Evolutionary conservation across 768 basidiomycete genomes (phyloP).

Genomic region (Coprinopsis sp.): DNA sequence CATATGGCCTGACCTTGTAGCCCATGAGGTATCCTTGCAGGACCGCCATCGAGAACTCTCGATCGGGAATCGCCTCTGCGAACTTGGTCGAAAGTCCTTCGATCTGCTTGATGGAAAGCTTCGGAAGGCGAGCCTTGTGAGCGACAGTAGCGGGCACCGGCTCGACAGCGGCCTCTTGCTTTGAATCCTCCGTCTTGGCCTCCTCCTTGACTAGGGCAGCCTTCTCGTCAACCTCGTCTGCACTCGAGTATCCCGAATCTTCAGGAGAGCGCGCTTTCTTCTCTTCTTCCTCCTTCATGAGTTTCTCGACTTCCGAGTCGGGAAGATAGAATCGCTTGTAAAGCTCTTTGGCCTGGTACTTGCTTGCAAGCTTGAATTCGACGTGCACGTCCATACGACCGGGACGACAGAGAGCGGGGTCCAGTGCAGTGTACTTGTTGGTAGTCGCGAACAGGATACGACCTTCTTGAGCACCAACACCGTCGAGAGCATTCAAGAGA

Average conservation of each 20-base stretch:
- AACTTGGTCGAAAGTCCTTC: conserved; percentile 52
- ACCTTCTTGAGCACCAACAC: conserved; percentile 55
- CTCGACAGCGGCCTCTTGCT: no score
- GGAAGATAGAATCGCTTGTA: conserved; percentile 68
- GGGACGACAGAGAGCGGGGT: conserved; percentile 70
- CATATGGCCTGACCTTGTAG: conserved; percentile 55
- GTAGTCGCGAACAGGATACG: conserved; percentile 62
- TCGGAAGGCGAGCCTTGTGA: conserved; percentile 18
- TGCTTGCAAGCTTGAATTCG: conserved; percentile 72
- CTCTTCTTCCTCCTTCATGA: conserved; percentile 19
- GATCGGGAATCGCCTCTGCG: conserved; percentile 45
- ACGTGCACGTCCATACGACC: conserved; percentile 80
- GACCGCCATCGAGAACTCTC: conserved; percentile 44
- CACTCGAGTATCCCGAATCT: conserved; percentile 1
- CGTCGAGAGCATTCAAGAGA: conserved; percentile 55
- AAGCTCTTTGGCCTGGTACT: conserved; percentile 59
- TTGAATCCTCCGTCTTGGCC: no score
- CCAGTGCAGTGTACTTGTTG: conserved; percentile 65
- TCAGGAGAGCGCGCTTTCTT: conserved; percentile 10
- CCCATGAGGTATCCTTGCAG: conserved; percentile 63
- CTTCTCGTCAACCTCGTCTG: conserved; percentile 12
- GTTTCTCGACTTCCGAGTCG: conserved; percentile 21
- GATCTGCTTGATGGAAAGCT: conserved; percentile 36
- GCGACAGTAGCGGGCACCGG: neutral
- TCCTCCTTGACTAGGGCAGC: conserved; percentile 19